phyloP scores from a whole-genome alignment of 2,329 filamentous ascomycete genomes.

The Herpotrichia juniperi region DNA sequence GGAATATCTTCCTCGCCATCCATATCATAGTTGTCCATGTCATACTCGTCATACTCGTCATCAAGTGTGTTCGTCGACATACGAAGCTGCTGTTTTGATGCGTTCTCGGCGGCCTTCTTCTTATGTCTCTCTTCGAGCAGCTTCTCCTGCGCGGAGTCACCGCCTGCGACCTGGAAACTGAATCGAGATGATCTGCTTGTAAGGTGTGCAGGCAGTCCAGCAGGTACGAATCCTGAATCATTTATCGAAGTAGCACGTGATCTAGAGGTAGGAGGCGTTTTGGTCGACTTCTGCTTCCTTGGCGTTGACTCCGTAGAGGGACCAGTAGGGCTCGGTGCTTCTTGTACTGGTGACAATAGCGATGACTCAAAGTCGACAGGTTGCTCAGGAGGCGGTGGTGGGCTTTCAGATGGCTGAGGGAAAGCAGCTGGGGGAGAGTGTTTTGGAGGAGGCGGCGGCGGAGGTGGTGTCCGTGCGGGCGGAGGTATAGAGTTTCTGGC shows the following conservation, averaged over 20 bases:
- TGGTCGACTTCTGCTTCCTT: constrained; percentile 40
- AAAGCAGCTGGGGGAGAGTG: constrained; percentile 14
- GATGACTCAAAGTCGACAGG: constrained; percentile 27
- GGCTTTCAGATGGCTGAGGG: constrained; percentile 8
- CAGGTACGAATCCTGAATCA: constrained; percentile 42
- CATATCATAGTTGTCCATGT: constrained; percentile 54
- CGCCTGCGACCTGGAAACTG: constrained; percentile 80
- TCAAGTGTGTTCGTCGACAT: constrained; percentile 43
- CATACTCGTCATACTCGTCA: constrained; percentile 47
- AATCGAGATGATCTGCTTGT: constrained; percentile 77
- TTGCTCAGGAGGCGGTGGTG: constrained; percentile 24
- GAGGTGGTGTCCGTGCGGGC: constrained; percentile 26
- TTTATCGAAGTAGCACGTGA: constrained; percentile 46
- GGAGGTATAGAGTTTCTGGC: constrained; percentile 49
- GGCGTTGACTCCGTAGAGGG: constrained; percentile 31
- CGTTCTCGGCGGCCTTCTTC: constrained; percentile 68
- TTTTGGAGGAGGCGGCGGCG: constrained; percentile 23
- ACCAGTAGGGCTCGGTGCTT: constrained; percentile 34
- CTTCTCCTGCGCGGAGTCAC: constrained; percentile 69
- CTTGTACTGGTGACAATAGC: constrained; percentile 41
- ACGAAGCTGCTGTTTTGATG: constrained; percentile 45
- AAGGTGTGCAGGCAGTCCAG: constrained; percentile 50
- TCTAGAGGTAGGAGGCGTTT: constrained; percentile 40
- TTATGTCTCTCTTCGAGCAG: constrained; percentile 75
- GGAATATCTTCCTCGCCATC: constrained; percentile 70